Conservation (phyloP, 1,284 basidiomycete genomes). For the Leccinum ponderosum region DNA sequence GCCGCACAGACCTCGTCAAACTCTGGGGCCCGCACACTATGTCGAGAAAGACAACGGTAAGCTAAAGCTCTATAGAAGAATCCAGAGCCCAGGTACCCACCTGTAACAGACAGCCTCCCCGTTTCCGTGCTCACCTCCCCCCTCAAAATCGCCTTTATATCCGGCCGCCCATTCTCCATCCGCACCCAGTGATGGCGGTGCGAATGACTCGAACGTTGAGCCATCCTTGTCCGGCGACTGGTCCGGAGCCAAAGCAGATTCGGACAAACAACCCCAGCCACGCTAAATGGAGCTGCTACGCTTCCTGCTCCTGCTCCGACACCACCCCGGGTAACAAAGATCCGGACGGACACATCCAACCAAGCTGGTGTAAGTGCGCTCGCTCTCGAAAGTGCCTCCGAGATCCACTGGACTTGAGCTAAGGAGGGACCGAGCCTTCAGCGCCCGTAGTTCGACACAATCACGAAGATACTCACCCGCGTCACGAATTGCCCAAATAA, state of each 20-base stretch:
- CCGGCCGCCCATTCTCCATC: conserved; percentile 24
- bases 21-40: conserved; percentile 50
- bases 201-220: conserved; percentile 2
- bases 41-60: not conserved
- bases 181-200: conserved; percentile 9
- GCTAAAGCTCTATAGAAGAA: not conserved
- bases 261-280: not conserved
- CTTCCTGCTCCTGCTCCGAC: not conserved
- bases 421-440: not conserved
- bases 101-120: conserved; percentile 29
- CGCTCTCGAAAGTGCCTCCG: conserved; percentile 29
- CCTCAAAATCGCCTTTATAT: conserved; percentile 19
- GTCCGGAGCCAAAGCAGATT: conserved; percentile 12
- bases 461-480: conserved; percentile 26
- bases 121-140: conserved; percentile 25
- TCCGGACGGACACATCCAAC: conserved; percentile 34
- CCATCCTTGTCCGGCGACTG: conserved; percentile 12
- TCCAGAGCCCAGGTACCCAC: conserved; percentile 12
- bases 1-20: conserved; percentile 40
- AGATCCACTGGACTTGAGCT: conserved; percentile 38
- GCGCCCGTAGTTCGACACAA: too few species aligned
- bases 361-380: conserved; percentile 22
- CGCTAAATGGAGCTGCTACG: not conserved
- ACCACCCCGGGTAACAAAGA: conserved; percentile 33
- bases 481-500: conserved; percentile 43